Evolutionary conservation across 139 green algal genomes (phyloP).

Genomic region (Chlamydomonas urium): DNA sequence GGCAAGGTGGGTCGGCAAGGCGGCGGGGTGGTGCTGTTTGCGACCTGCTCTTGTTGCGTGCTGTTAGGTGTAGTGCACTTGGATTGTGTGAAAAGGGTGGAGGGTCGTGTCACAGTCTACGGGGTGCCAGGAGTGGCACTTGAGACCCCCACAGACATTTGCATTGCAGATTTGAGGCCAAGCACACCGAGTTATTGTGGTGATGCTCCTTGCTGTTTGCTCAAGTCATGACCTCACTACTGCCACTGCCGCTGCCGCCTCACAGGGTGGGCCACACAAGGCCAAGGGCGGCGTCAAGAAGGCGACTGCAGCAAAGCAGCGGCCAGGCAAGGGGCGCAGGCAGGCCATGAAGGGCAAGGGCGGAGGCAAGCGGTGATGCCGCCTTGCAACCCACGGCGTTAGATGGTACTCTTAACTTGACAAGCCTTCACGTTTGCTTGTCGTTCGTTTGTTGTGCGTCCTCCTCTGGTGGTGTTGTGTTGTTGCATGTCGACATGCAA

Average conservation of each 20-base stretch:
- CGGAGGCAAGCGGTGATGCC: no score
- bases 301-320: neutral
- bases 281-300: slow-evolving; percentile 5
- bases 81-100: neutral
- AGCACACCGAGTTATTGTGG: neutral
- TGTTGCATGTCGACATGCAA: no score
- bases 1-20: slow-evolving; percentile 2
- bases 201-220: neutral
- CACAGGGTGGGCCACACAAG: neutral
- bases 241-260: no score
- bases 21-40: neutral
- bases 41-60: neutral
- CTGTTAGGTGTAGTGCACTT: neutral
- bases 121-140: neutral
- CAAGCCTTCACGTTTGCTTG: no score
- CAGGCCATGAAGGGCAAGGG: neutral
- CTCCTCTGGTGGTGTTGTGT: no score
- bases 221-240: no score
- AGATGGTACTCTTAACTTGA: no score
- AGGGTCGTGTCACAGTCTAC: neutral
- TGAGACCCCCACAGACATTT: neutral
- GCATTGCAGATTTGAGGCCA: neutral
- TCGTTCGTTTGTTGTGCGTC: no score
- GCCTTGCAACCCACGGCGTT: no score
- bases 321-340: neutral